Base-by-base conservation (phyloP, 2,329 filamentous ascomycete species). In the Falciphora oryzae region DNA sequence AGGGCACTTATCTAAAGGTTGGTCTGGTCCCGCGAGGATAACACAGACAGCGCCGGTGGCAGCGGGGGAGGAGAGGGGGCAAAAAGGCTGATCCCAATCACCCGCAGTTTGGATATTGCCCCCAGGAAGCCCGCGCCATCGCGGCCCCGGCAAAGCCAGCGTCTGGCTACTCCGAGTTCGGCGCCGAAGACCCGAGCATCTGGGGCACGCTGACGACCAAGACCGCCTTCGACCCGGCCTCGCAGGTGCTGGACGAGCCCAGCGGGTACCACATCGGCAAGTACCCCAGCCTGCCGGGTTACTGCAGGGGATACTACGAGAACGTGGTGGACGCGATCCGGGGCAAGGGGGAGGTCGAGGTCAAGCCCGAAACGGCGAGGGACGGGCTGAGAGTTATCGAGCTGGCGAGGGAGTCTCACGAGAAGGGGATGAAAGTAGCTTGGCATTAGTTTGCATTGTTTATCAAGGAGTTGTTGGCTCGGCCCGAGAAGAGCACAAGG, bases 1-100 rank as follows among this genome's bases (percentile, higher is more conserved):
- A 86, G 71, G 86, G 86, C 1, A 73, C 74, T 0, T 81, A 75
- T 64, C 65, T 78, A 65, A 80, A 81, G 68, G 75, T 75, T 38
- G 35, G 57, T 53, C 62, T 65, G 65, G 64, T 11, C 35, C n/a
- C n/a, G n/a, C n/a, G n/a, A n/a, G n/a, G n/a, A n/a, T n/a, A n/a
- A n/a, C n/a, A n/a, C n/a, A n/a, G n/a, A n/a, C 32, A 32, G 32
- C 5, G 11, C 32, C 5, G 18, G 16, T 5, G 11, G 32, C 32
- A 32, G 32, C 32, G 32, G 5, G 57, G 14, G 27, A 29, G 2
- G 57, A 59, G 16, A 14, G 5, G 8, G 7, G 8, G 3, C 14
- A 29, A 32, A 22, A 56, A 32, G 22, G 18, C 18, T n/a, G 7
- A 53, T 22, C 1, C 18, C 8, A 13, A 18, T 32, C 10, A 32